Percentiles rank a stretch among this genome's conserved stretches.
phyloP scores from a whole-genome alignment of 768 basidiomycete genomes.

The Steccherinum ochraceum region DNA sequence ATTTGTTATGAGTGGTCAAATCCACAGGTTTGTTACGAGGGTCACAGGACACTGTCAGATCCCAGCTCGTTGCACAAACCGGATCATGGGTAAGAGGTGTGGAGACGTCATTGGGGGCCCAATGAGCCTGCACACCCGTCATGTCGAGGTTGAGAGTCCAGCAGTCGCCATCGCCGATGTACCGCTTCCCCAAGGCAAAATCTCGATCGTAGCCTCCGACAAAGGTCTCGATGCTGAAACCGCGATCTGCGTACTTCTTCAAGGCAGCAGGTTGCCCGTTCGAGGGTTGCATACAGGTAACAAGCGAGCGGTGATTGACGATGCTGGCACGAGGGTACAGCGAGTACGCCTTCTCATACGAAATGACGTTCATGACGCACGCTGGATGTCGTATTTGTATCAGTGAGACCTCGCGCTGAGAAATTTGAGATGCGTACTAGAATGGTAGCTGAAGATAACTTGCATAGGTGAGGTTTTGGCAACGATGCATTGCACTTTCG shows the following conservation, averaged over 20 bases:
- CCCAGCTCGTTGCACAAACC: neutral
- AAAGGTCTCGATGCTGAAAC: slow-evolving; percentile 22
- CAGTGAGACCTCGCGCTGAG: neutral
- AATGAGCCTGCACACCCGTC: slow-evolving; percentile 2
- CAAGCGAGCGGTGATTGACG: slow-evolving; percentile 21
- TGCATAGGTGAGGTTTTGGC: slow-evolving; percentile 26
- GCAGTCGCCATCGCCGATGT: slow-evolving; percentile 13
- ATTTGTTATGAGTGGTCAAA: too few relatives aligned
- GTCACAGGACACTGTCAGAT: too few relatives aligned
- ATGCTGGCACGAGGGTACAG: slow-evolving; percentile 36
- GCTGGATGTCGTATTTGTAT: slow-evolving; percentile 18
- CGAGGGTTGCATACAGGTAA: neutral
- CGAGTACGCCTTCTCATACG: slow-evolving; percentile 32
- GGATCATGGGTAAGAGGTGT: neutral
- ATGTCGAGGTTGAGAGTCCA: slow-evolving; percentile 14
- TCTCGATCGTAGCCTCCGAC: neutral
- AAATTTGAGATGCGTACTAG: slow-evolving; percentile 27
- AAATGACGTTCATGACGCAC: slow-evolving; percentile 39
- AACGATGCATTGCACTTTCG: slow-evolving; percentile 37
- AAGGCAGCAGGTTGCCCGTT: neutral
- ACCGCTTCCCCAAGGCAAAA: slow-evolving; percentile 4
- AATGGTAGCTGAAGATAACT: slow-evolving; percentile 40
- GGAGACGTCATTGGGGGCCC: neutral
- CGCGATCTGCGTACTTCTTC: neutral
- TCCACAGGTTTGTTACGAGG: too few relatives aligned